A percentile compares a stretch with the other conserved stretches of the same genome.
Evolutionary conservation across 1,139 yeast species (phyloP).

Genomic region (Debaryomyces coudertii): DNA sequence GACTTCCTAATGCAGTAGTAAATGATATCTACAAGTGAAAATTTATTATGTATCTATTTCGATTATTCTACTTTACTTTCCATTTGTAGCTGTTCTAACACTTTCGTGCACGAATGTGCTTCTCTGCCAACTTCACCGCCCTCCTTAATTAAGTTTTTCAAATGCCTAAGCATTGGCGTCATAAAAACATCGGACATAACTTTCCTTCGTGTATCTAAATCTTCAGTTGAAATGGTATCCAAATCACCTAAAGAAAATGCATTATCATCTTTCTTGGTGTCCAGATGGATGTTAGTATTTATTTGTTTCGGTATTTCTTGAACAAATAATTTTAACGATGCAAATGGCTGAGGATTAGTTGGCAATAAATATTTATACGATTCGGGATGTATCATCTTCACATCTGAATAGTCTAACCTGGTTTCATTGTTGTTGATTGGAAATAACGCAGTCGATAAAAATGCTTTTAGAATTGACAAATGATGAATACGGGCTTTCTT

Average conservation of each 20-base stretch:
- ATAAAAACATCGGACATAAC: conserved; percentile 58
- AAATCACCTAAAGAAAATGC: conserved; percentile 33
- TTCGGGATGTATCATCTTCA: conserved; percentile 42
- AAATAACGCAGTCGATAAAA: conserved; percentile 46
- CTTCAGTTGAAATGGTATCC: conserved; percentile 51
- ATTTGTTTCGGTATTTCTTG: conserved; percentile 29
- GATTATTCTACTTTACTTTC: background rate
- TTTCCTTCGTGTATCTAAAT: conserved; percentile 61
- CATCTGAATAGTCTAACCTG: conserved; percentile 10
- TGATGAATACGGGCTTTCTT: conserved; percentile 46
- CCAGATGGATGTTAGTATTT: background rate
- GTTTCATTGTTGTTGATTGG: conserved; percentile 11
- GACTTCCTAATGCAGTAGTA: conserved; percentile 5
- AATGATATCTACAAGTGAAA: background rate
- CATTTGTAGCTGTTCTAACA: conserved; percentile 13
- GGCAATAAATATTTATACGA: conserved; percentile 59
- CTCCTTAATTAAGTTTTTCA: conserved; percentile 59
- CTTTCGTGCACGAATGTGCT: conserved; percentile 44
- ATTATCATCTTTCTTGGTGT: conserved; percentile 26
- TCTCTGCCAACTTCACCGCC: conserved; percentile 76
- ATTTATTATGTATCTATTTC: background rate
- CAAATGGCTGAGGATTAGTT: conserved; percentile 58
- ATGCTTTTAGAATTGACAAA: conserved; percentile 45
- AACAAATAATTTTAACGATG: conserved; percentile 57
- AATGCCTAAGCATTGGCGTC: conserved; percentile 53